Base-by-base conservation (phyloP, 192 early-diverging fungal species). In the Chytriomyces confervae region DNA sequence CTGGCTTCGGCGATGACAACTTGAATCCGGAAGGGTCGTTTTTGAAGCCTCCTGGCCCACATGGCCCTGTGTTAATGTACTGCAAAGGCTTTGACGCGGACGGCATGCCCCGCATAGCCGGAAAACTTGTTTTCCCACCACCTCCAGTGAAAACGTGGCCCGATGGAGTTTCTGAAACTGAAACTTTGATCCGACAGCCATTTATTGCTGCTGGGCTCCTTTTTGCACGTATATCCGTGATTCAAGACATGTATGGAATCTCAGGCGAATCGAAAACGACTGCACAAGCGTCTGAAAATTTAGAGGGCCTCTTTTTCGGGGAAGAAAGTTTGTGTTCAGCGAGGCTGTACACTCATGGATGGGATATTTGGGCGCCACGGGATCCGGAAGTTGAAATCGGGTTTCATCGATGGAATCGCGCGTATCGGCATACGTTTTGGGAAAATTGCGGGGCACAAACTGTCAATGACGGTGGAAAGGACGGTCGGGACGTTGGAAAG, bases 251-350 rank as follows among this genome's bases (percentile, higher is more conserved):
- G 46, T 66, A 60, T 70, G 61, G 20, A n/a, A 18, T 57, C 9
- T 20, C 27, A 18, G n/a, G 10, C 10, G 23, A 11, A 10, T 23
- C 48, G 5, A 10, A 45, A 23, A 46, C 20, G 7, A 20, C 29
- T 20, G 60, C 45, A 29, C 16, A 68, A 16, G 1, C 7, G 7
- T 18, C 63, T 20, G 10, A 10, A 23, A n/a, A 62, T 0, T 67
- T 80, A 4, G 8, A 8, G 16, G 79, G 79, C 10, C 47, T 80
- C 57, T 80, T 80, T 80, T 80, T 80, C 49, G 79, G 79, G 27
- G 79, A 80, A 53, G 79, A 80, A 49, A 44, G 20, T 23, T 10
- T 75, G n/a, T 69, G 47, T 49, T 61, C 50, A 0, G 79, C 63
- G 20, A 68, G 49, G 27, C 43, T 77, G 10, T 77, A 24, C 5